Evolutionary conservation across 257 asterid species (phyloP), one percentile per base, ranked within the genome.

Genomic region (Mentha longifolia): DNA sequence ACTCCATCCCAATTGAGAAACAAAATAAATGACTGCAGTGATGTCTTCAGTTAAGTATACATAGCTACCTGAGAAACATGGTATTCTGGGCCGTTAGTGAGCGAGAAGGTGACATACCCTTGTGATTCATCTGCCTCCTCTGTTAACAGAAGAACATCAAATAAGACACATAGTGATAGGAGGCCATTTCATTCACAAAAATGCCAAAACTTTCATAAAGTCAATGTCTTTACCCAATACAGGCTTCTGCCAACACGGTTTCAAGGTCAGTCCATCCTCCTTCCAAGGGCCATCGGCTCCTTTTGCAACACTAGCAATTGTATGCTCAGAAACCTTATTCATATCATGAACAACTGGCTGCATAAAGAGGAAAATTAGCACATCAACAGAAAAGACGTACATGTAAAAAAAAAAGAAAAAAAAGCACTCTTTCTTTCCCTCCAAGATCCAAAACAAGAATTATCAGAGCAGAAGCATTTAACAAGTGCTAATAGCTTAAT

Each of bases 81-180:
- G 81, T 95, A 92, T 74, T 95, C 99, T 22, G 99, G 98, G 81
- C 98, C 99, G n/a, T 89, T 92, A 25, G 98, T 92, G 72, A 95
- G 82, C 5, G 99, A 95, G 86, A 95, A 92, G 60, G 89, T 88
- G 73, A 89, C 95, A 70, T 75, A 82, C 17, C 99, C 98, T 77
- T 82, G 90, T 1, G 92, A 80, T 69, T 95, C 87, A 7, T 87
- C 92, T 20, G 79, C 76, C 65, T 89, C 96, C 88, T 86, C 99
- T 89, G 92, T 61, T 37, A 63, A 37, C 52, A 70, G 52, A 47
- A 70, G 52, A 47, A 45, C 9, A 37, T 5, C 43, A 58, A 70
- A 30, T 63, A 46, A 79, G 60, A 58, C 50, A 57, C 74, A 9
- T 0, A 5, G 8, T 8, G 5, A 5, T 5, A 35, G 39, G 39